A percentile compares a stretch with the other conserved stretches of the same genome.
Conservation (phyloP, 2,329 filamentous ascomycete species). For the Pyricularia sp. region DNA sequence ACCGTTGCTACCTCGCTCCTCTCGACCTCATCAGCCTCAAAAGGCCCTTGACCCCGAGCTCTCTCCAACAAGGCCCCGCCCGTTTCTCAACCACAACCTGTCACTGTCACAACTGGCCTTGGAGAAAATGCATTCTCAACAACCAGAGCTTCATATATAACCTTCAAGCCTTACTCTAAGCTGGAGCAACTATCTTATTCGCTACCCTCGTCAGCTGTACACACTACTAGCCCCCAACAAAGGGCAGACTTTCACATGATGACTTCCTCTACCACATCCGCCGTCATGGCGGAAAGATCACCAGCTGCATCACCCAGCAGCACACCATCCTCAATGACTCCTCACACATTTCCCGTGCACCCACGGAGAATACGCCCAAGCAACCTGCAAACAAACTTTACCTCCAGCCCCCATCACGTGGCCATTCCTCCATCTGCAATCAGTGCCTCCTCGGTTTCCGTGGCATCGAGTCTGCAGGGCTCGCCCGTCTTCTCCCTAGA, state of each 20-base stretch:
- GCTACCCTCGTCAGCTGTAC: neutral
- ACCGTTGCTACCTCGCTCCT: neutral
- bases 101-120: slow-evolving; percentile 4
- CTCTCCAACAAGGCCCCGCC: slow-evolving; percentile 3
- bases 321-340: slow-evolving; percentile 28
- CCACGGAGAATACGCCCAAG: slow-evolving; percentile 30
- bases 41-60: neutral
- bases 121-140: slow-evolving; percentile 15
- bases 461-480: slow-evolving; percentile 40
- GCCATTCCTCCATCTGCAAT: slow-evolving; percentile 38
- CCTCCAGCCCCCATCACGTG: slow-evolving; percentile 21
- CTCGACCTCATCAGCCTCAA: neutral
- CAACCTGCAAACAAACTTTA: slow-evolving; percentile 33
- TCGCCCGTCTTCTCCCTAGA: slow-evolving; percentile 47
- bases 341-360: slow-evolving; percentile 17
- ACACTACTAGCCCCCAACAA: neutral
- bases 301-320: slow-evolving; percentile 14
- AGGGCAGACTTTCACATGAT: neutral
- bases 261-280: neutral
- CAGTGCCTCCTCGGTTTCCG: slow-evolving; percentile 26
- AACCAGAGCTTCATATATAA: slow-evolving; percentile 13
- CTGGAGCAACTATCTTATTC: neutral
- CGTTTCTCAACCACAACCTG: slow-evolving; percentile 9
- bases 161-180: slow-evolving; percentile 7
- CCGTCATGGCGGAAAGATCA: neutral